Base-by-base conservation (phyloP, 2,329 filamentous ascomycete genomes). In the Coniochaeta pulveracea region DNA sequence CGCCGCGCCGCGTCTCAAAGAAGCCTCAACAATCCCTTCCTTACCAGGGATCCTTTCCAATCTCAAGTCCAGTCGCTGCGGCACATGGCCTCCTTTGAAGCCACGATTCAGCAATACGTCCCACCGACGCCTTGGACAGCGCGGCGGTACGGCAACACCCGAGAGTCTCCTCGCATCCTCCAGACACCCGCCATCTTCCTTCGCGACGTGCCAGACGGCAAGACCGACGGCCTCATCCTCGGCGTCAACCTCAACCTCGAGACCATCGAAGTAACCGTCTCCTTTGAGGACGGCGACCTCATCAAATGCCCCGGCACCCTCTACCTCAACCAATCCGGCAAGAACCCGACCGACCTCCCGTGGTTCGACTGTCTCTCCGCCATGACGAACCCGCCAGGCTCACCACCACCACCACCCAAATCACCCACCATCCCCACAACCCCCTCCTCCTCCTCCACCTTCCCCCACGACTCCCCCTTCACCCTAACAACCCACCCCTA, bases 351-450 rank as follows among this genome's bases (percentile, higher is more conserved):
- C 28, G 19, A 17, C 17, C 4, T 31, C n/a, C 28, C 28, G 11
- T 31, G 28, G 28, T 31, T 31, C 28, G 28, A 31, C 28, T 31
- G 28, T 11, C 28, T 31, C 28, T 22, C 18, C 17, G n/a, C n/a
- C n/a, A n/a, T n/a, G n/a, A n/a, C n/a, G n/a, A n/a, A n/a, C n/a
- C n/a, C n/a, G n/a, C n/a, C n/a, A n/a, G n/a, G n/a, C n/a, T n/a
- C n/a, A n/a, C n/a, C n/a, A n/a, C n/a, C n/a, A n/a, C n/a, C n/a
- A n/a, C n/a, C n/a, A n/a, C n/a, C n/a, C n/a, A n/a, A n/a, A n/a
- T n/a, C n/a, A n/a, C n/a, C n/a, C n/a, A n/a, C n/a, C n/a, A n/a
- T n/a, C n/a, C 28, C 12, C 28, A 12, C 18, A 16, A 5, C 16
- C 10, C 27, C 27, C 16, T 29, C 27, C 3, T 29, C 27, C 5